Evolutionary conservation across 2,329 filamentous ascomycete species (phyloP).

Genomic region (Botrytis fabae): DNA sequence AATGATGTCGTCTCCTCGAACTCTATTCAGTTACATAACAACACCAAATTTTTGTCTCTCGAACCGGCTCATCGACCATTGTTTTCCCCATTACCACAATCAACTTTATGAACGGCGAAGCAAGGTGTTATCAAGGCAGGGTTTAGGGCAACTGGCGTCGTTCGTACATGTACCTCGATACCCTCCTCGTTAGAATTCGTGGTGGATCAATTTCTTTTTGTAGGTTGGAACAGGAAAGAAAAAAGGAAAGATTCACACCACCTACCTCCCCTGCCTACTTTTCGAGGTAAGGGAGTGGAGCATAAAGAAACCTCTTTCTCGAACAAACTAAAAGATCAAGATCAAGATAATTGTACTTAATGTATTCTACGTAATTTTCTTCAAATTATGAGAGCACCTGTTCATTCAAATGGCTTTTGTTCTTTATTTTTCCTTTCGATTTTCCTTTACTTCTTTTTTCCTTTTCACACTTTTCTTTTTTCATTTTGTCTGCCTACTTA

Average conservation of each 20-base stretch:
- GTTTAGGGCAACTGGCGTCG: constrained; percentile 10
- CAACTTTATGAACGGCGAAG: constrained; percentile 17
- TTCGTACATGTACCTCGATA: constrained; percentile 12
- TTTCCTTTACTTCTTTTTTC: background rate
- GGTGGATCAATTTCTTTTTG: constrained; percentile 13
- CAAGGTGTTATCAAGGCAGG: constrained; percentile 13
- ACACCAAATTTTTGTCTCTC: constrained; percentile 8
- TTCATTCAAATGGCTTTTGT: background rate
- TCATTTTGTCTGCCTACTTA: background rate
- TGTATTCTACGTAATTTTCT: constrained; percentile 37
- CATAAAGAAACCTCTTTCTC: constrained; percentile 11
- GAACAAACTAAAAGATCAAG: constrained; percentile 11
- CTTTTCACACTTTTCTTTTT: background rate
- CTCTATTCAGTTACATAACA: constrained; percentile 13
- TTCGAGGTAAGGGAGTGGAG: constrained; percentile 11
- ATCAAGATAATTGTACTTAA: constrained; percentile 31
- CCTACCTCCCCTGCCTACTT: background rate
- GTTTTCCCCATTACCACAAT: constrained; percentile 2
- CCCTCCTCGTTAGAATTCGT: background rate
- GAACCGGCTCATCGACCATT: constrained; percentile 2
- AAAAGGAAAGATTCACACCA: constrained; percentile 6
- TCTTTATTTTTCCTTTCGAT: background rate
- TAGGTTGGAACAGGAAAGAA: constrained; percentile 10
- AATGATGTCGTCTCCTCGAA: constrained; percentile 16
- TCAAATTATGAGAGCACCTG: background rate